Conservation (phyloP, 2,329 filamentous ascomycete species). For the Aspergillus pseudoterreus region DNA sequence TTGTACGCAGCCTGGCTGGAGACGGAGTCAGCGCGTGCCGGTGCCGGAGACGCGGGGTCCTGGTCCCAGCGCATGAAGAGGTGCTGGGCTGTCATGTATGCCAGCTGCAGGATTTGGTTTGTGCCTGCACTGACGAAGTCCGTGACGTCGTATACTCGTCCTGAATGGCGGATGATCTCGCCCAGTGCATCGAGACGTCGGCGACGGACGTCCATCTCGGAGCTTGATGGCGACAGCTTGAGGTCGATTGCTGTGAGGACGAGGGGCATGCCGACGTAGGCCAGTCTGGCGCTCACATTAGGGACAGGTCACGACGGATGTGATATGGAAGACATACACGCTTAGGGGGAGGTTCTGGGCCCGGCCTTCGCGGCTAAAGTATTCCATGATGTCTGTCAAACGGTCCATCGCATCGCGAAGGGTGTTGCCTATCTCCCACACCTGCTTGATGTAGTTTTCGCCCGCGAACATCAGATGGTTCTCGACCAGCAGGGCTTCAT, state of each 20-base stretch:
- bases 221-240: constrained; percentile 19
- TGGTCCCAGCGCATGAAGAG: constrained; percentile 17
- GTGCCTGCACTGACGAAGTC: constrained; percentile 22
- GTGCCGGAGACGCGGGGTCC: background rate
- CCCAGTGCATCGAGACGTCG: constrained; percentile 17
- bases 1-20: background rate
- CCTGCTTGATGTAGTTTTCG: constrained; percentile 39
- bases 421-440: constrained; percentile 29
- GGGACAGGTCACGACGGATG: too few species aligned
- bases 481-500: constrained; percentile 45
- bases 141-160: constrained; percentile 23
- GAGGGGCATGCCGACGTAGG: constrained; percentile 24
- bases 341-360: constrained; percentile 48
- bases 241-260: constrained; percentile 26
- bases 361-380: constrained; percentile 45
- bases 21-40: background rate
- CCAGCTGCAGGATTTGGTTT: constrained; percentile 24
- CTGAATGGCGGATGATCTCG: constrained; percentile 22
- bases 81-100: constrained; percentile 21
- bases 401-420: constrained; percentile 45
- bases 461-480: constrained; percentile 33
- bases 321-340: constrained; percentile 33
- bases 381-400: constrained; percentile 46
- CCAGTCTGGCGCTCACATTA: constrained; percentile 15
- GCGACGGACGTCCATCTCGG: constrained; percentile 14